These are phyloP conservation scores for Colletotrichum horii DNA, from an alignment of 2,329 filamentous ascomycete species.

Conservation along the genomic window DNA sequence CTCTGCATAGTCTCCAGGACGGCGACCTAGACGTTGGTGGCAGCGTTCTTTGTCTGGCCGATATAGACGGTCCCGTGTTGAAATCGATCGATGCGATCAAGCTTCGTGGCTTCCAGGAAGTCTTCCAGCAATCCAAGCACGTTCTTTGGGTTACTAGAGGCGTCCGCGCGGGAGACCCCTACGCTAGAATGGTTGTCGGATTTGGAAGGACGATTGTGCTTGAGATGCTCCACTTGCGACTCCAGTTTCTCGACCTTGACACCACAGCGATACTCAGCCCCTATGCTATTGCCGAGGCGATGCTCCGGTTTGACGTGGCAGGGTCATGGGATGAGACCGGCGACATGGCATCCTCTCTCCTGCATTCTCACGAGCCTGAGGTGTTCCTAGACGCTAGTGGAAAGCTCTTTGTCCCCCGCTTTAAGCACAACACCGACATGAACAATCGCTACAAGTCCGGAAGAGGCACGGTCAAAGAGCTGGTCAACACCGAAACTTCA, in stretches of 20 bases:
- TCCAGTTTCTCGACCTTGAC: conserved; percentile 18
- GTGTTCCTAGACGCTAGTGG: not conserved
- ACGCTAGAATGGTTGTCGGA: conserved; percentile 19
- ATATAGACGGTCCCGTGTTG: conserved; percentile 27
- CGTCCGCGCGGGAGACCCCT: conserved; percentile 9
- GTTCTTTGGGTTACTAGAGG: conserved; percentile 27
- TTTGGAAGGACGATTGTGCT: not conserved
- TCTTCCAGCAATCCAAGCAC: conserved; percentile 12
- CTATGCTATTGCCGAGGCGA: not conserved
- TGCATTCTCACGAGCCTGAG: not conserved
- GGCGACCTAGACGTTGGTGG: conserved; percentile 23
- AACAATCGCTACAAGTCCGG: not conserved
- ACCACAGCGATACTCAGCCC: too few species aligned
- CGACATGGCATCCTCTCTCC: not conserved
- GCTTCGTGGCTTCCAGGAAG: conserved; percentile 20
- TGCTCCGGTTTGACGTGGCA: not conserved
- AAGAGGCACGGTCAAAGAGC: not conserved
- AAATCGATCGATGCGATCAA: conserved; percentile 35
- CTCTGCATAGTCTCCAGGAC: not conserved
- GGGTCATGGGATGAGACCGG: not conserved
- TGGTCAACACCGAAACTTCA: not conserved
- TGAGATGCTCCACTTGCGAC: not conserved
- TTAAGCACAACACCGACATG: not conserved
- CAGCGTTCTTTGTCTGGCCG: not conserved
- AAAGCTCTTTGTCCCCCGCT: not conserved